These are phyloP conservation scores for Cordyceps tenuipes DNA, from an alignment of 2,329 filamentous ascomycete genomes.

Conservation along the genomic window DNA sequence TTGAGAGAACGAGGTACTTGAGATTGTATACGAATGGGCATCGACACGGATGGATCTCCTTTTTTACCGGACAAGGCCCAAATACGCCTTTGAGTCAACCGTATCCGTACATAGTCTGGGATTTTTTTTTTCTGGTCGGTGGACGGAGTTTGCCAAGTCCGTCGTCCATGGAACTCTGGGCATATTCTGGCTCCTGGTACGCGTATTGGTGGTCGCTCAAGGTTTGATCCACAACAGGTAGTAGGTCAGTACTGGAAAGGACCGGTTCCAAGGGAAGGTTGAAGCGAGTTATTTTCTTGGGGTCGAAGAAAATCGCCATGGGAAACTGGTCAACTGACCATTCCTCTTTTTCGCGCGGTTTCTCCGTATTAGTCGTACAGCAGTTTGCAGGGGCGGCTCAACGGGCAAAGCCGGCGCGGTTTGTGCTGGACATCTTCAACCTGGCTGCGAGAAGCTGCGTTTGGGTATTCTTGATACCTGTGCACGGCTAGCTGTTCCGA, in stretches of 20 bases:
- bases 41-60: background rate
- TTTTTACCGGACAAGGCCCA: background rate
- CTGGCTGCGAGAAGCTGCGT: background rate
- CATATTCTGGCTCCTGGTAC: background rate
- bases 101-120: too few relatives aligned
- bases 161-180: background rate
- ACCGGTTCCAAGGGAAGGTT: background rate
- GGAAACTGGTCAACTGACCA: constrained; percentile 1
- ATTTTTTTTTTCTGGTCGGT: background rate
- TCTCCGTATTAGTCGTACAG: background rate
- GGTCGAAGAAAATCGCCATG: background rate
- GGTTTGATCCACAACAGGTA: background rate
- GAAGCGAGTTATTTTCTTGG: constrained; percentile 2
- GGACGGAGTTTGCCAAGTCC: background rate
- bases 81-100: background rate
- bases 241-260: background rate
- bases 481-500: constrained; percentile 3
- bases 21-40: background rate
- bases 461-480: background rate
- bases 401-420: constrained; percentile 3
- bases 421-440: too few relatives aligned
- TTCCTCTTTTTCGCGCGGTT: background rate
- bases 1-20: background rate
- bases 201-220: background rate
- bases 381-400: background rate